Percentiles rank a stretch among this genome's conserved stretches.
Conservation (phyloP, 257 asterid species). For the Nicotiana tabacum region DNA sequence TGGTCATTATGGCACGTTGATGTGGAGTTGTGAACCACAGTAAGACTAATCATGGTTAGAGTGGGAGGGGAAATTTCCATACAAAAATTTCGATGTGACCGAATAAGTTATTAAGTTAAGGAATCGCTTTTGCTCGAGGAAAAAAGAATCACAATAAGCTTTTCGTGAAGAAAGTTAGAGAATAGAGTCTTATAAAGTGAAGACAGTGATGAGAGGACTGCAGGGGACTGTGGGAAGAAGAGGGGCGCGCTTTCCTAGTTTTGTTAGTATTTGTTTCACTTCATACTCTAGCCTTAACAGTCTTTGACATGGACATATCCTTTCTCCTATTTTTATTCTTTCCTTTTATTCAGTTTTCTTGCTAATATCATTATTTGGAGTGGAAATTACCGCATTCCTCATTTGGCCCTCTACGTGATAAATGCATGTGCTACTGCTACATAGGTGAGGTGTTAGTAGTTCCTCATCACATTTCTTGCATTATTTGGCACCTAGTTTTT, state of each 20-base stretch:
- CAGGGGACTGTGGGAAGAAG: neutral
- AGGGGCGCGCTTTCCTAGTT: neutral
- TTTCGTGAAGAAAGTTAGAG: slow-evolving; percentile 8
- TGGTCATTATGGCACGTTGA: no score
- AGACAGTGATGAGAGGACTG: neutral
- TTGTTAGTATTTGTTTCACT: neutral
- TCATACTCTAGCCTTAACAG: neutral
- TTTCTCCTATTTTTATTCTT: neutral
- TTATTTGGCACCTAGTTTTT: no score
- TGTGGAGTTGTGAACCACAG: no score
- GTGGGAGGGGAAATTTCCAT: neutral
- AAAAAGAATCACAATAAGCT: slow-evolving; percentile 4
- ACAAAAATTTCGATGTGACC: slow-evolving; percentile 35
- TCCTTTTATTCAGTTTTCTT: neutral
- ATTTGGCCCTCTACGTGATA: no score
- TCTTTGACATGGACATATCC: neutral
- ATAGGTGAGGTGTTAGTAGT: no score
- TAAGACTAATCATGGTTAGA: neutral
- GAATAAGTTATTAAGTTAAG: neutral
- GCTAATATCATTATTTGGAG: neutral
- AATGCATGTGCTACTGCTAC: neutral
- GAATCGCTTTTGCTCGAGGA: neutral
- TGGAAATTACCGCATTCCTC: neutral
- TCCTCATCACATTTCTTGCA: no score
- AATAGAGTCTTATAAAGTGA: neutral